Evolutionary conservation across 108 stramenopile species (phyloP), one percentile per base, ranked within the genome.

Genomic region (Nitzschia inconspicua): DNA sequence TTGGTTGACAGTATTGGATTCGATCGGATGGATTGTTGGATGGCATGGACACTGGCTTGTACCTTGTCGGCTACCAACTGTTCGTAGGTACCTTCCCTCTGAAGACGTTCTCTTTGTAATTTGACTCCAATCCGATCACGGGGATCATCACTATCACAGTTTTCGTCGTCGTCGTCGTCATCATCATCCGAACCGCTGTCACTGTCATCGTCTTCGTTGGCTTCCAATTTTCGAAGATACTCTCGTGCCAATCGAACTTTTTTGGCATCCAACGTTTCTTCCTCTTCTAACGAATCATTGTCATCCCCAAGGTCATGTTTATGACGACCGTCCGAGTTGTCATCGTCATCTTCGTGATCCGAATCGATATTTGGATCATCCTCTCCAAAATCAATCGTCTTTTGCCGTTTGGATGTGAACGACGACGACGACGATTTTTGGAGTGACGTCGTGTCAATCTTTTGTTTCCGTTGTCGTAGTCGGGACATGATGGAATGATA

Each of bases 201-300:
- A 31, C 59, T 65, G 14, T 61, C 57, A 29, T 65, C 69, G 1
- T 53, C 58, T 3, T 75, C 66, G 8, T 66, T 57, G 9, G 34
- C 47, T 35, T 70, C 75, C 42, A 94, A 48, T 48, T 80, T 82
- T 14, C 71, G 57, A 39, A 94, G 63, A 70, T 94, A 94, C 56
- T 91, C 79, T 18, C 84, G 59, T 14, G 93, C 93, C 59, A 94
- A 39, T 25, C 93, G 66, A 49, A 90, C 74, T 60, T 73, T 47
- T 61, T 94, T 94, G 35, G 83, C 82, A 47, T 86, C 87, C 23
- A 84, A 57, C 18, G 85, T 85, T 60, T 89, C 88, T 55, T 89
- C 80, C 49, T 85, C 85, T 44, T 83, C 82, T 2, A 64, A 53
- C 8, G 46, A 49, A 14, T 71, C 71, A 4, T 72, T 74, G 32